Conservation (phyloP, 768 basidiomycete genomes). For the Tremella mesenterica region DNA sequence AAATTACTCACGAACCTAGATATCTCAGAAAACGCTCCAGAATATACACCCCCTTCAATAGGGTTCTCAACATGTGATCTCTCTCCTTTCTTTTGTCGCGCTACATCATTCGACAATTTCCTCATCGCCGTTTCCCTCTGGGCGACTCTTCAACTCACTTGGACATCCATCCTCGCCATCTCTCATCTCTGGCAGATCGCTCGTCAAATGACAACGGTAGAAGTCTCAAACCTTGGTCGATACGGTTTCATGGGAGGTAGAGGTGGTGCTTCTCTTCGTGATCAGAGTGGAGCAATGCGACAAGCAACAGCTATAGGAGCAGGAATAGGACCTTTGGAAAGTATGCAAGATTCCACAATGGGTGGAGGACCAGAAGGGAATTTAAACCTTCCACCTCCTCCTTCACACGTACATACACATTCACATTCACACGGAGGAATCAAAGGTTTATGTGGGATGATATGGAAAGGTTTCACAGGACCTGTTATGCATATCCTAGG, state of each 20-base stretch:
- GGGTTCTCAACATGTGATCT: conserved; percentile 60
- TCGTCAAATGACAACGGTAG: conserved; percentile 89
- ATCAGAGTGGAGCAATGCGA: conserved; percentile 43
- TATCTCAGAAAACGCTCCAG: conserved; percentile 35
- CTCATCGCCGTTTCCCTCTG: conserved; percentile 70
- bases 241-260: conserved; percentile 97
- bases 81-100: conserved; percentile 59
- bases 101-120: conserved; percentile 68
- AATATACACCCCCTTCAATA: conserved; percentile 23
- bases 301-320: conserved; percentile 29
- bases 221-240: conserved; percentile 87
- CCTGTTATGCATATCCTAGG: conserved; percentile 82
- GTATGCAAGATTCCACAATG: conserved; percentile 25
- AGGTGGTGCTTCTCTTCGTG: conserved; percentile 41
- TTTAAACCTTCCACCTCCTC: neutral
- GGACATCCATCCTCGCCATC: conserved; percentile 79
- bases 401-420: conserved; percentile 35
- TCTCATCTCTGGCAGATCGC: conserved; percentile 87
- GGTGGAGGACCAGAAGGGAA: conserved; percentile 16
- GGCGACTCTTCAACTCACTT: conserved; percentile 87
- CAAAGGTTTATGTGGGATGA: neutral
- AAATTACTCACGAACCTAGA: conserved; percentile 9
- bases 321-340: conserved; percentile 30
- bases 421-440: conserved; percentile 12
- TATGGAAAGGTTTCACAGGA: conserved; percentile 12